phyloP scores from a whole-genome alignment of 2,329 filamentous ascomycete genomes.

The Phyllosticta paracitricarpa region DNA sequence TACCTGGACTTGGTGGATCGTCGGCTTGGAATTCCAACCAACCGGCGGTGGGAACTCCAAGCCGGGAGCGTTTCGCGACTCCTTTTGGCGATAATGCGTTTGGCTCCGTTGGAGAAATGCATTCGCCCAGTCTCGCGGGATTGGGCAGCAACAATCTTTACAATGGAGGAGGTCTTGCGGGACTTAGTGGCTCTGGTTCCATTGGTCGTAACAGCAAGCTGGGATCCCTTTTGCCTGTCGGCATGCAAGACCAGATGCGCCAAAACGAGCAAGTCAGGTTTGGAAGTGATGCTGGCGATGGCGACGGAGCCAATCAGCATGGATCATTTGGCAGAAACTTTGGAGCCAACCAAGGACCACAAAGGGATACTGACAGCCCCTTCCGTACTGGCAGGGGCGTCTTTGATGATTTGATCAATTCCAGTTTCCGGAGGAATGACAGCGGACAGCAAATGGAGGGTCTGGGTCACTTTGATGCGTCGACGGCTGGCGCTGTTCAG shows the following conservation, averaged over 20 bases:
- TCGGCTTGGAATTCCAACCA: constrained; percentile 56
- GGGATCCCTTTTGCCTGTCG: constrained; percentile 74
- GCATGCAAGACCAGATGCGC: constrained; percentile 89
- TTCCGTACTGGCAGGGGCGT: constrained; percentile 28
- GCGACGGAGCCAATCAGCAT: constrained; percentile 27
- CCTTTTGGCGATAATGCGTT: constrained; percentile 56
- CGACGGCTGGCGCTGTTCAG: constrained; percentile 15
- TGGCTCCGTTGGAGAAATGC: constrained; percentile 64
- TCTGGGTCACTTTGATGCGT: constrained; percentile 17
- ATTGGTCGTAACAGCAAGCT: constrained; percentile 72
- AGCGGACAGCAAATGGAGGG: constrained; percentile 14
- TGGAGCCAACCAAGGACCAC: constrained; percentile 24
- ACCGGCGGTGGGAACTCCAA: constrained; percentile 65
- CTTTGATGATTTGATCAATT: constrained; percentile 29
- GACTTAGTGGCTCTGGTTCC: constrained; percentile 50
- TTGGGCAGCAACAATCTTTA: constrained; percentile 57
- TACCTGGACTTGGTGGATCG: constrained; percentile 49
- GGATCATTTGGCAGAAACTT: constrained; percentile 59
- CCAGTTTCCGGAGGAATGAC: constrained; percentile 4
- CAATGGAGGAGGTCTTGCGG: constrained; percentile 36
- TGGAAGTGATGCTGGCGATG: constrained; percentile 49
- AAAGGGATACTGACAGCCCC: constrained; percentile 32
- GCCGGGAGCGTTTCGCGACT: constrained; percentile 43
- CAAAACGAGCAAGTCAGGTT: constrained; percentile 32
- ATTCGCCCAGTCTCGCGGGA: constrained; percentile 61